Base-by-base conservation (phyloP, 164 flowering plant genomes). In the Echeveria elegans region DNA sequence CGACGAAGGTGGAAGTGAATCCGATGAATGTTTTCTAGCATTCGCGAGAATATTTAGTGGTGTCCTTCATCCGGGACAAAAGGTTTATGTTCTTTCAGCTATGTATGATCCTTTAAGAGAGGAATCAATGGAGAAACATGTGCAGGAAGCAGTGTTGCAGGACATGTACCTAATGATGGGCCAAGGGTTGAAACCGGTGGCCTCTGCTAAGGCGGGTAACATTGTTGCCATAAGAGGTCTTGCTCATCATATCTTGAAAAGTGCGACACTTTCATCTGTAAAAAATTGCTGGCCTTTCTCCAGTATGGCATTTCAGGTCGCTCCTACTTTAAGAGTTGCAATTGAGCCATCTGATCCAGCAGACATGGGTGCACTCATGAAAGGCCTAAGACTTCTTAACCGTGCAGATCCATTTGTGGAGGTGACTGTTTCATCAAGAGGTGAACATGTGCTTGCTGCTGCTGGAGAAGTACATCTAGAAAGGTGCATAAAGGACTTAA, bases 401-500 rank as follows among this genome's bases (percentile, higher is more conserved):
- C 80, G 90, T 1, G 98, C 98, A 18, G 98, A 92, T 71, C 96
- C 98, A 8, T 90, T 92, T 81, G 96, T 92, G 2, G 98, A 92
- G 78, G 86, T 92, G 41, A 77, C 82, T 43, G 92, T 92, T 73
- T 92, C 98, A 71, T 71, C 90, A 32, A 86, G 88, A 71, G 98
- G 98, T 23, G 98, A 92, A 70, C 96, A 92, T 70, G 98, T 92
- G 58, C 86, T 91, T 77, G 86, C 96, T 67, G 96, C 96, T 63
- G 97, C 97, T 28, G 97, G 97, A 45, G 96, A 92, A 74, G 96
- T 92, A 70, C 97, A 92, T 75, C 82, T 92, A 11, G 96, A 92
- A 77, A 83, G 97, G 73, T 89, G 97, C 76, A 80, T 89, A 69
- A 92, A 86, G 72, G 97, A 92, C 78, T 73, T 92, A 75, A 82